Evolutionary conservation across 2,329 filamentous ascomycete genomes (phyloP), one percentile per base, ranked within the genome.

Genomic region (Colletotrichum abscissum): DNA sequence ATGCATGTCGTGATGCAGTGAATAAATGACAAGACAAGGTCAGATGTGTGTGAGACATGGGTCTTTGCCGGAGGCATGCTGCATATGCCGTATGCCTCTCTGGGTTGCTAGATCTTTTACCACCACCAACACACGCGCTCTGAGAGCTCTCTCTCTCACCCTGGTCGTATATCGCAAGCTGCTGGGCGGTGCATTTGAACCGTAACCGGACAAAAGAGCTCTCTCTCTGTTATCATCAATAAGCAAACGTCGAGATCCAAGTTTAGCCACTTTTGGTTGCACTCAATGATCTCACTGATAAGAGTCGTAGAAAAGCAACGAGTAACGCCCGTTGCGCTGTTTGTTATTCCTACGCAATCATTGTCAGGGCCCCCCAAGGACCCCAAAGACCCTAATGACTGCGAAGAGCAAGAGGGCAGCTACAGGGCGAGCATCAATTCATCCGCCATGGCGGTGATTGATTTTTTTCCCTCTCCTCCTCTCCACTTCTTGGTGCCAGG

Each of bases 51-150:
- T 62, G 60, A 66, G 71, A 73, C 60, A 66, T 38, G 35, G 49
- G 58, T 30, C 42, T 56, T 66, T 58, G 24, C 62, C 56, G 46
- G 55, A 65, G 71, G 67, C 67, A 71, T 42, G 67, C 67, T 73
- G 70, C 71, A 70, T 71, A 60, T 70, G 67, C 49, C 46, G 71
- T 71, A 56, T 56, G 55, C 62, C 67, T 60, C 57, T 26, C 33
- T 11, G 9, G 55, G 55, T 58, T 33, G 28, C 55, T n/a, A n/a
- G 38, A 16, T 42, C 14, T 58, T 35, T 22, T 49, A 49, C 42
- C 42, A 49, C 8, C 19, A 49, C 42, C 42, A 49, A 22, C 42
- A 22, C 19, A 42, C 16, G 16, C 38, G 38, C 14, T 42, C 11
- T 42, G 38, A 42, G 38, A n/a, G n/a, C n/a, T n/a, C 38, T 42